phyloP scores from a whole-genome alignment of 2,329 filamentous ascomycete genomes.

The Metarhizium robertsii region DNA sequence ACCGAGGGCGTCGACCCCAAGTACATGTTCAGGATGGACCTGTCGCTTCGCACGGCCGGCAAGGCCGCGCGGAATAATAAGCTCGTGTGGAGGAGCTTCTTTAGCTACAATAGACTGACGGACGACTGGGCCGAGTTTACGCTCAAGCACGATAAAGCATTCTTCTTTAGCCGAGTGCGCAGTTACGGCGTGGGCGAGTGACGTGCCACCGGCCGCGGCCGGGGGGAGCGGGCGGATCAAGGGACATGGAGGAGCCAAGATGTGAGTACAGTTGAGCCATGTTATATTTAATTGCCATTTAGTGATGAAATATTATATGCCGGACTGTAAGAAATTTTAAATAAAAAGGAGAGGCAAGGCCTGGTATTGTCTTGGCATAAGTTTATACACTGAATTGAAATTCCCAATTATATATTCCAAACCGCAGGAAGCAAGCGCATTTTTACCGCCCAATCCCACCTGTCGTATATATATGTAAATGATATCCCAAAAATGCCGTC shows the following conservation, averaged over 20 bases:
- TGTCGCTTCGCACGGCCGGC: conserved; percentile 58
- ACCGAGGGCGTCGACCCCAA: conserved; percentile 71
- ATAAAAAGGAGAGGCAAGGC: too few relatives aligned
- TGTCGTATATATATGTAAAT: not conserved
- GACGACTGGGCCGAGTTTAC: conserved; percentile 84
- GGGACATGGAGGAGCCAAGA: too few relatives aligned
- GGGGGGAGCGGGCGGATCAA: not conserved
- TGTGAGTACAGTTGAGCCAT: too few relatives aligned
- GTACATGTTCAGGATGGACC: conserved; percentile 78
- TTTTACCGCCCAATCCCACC: not conserved
- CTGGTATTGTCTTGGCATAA: too few relatives aligned
- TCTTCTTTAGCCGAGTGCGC: conserved; percentile 57
- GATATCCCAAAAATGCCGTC: too few relatives aligned
- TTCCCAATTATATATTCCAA: not conserved
- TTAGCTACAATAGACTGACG: conserved; percentile 80
- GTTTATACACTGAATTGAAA: too few relatives aligned
- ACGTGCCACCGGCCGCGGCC: not conserved
- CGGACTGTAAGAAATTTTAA: not conserved
- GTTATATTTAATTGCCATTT: not conserved
- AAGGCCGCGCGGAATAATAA: conserved; percentile 71
- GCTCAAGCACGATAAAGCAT: conserved; percentile 54
- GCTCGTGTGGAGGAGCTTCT: conserved; percentile 79
- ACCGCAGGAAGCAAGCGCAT: not conserved
- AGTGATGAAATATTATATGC: not conserved
- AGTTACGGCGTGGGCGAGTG: conserved; percentile 45